Conservation (phyloP, 2,329 filamentous ascomycete genomes). For the Fusarium chlamydosporum region DNA sequence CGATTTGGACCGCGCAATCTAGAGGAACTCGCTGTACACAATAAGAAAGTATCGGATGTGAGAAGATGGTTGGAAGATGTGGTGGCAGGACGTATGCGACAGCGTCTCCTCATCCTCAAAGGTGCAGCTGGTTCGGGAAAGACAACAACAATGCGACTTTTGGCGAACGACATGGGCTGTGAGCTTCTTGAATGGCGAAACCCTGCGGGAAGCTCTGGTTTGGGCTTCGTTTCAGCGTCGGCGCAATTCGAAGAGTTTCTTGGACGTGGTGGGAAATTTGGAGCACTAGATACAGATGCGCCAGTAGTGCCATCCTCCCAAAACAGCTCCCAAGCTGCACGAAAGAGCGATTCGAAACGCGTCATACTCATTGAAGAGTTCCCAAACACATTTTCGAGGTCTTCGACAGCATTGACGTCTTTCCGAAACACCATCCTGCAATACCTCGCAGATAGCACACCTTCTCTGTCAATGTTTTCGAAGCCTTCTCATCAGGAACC, state of each 20-base stretch:
- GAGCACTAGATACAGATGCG: slow-evolving; percentile 70
- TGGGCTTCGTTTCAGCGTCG: slow-evolving; percentile 77
- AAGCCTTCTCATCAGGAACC: slow-evolving; percentile 60
- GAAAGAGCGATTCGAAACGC: slow-evolving; percentile 56
- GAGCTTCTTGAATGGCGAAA: slow-evolving; percentile 93
- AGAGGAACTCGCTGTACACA: slow-evolving; percentile 92
- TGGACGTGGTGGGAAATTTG: slow-evolving; percentile 83
- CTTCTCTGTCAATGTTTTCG: slow-evolving; percentile 65
- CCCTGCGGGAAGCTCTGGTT: slow-evolving; percentile 72
- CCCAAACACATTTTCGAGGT: slow-evolving; percentile 78
- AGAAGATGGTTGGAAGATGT: slow-evolving; percentile 84
- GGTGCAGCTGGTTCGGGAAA: slow-evolving; percentile 94
- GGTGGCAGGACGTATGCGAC: slow-evolving; percentile 72
- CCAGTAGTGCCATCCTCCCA: slow-evolving; percentile 49
- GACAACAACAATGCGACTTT: slow-evolving; percentile 84
- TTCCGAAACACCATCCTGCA: slow-evolving; percentile 83
- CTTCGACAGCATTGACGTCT: slow-evolving; percentile 73
- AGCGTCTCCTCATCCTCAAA: slow-evolving; percentile 86
- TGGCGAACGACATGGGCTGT: slow-evolving; percentile 82
- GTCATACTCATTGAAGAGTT: slow-evolving; percentile 86
- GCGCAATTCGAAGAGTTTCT: slow-evolving; percentile 94
- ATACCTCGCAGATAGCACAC: slow-evolving; percentile 78
- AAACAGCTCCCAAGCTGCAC: slow-evolving; percentile 36
- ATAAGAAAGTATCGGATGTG: slow-evolving; percentile 92
- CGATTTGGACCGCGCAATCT: slow-evolving; percentile 81